A percentile compares a stretch with the other conserved stretches of the same genome.
phyloP scores from a whole-genome alignment of 441 rosid genomes.

The Manihot esculenta region DNA sequence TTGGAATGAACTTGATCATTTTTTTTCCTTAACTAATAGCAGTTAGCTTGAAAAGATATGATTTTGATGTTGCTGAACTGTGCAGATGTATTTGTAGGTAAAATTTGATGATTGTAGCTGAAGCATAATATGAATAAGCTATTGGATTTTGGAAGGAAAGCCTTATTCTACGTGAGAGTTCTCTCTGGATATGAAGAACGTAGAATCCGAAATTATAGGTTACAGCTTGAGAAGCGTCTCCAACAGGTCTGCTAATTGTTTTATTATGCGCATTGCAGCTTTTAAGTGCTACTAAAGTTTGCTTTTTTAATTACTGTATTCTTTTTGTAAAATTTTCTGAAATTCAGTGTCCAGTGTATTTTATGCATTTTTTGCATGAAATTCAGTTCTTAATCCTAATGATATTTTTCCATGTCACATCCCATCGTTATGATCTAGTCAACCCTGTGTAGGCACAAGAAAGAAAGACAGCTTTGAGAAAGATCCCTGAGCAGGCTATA shows the following conservation, averaged over 20 bases:
- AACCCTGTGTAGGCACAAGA: slow-evolving; percentile 54
- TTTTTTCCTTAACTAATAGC: neutral
- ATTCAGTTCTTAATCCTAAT: neutral
- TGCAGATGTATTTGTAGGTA: slow-evolving; percentile 21
- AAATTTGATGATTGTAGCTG: slow-evolving; percentile 21
- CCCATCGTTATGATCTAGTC: slow-evolving; percentile 2
- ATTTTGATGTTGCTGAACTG: slow-evolving; percentile 9
- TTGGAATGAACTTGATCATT: neutral
- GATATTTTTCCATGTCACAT: neutral
- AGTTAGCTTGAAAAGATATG: neutral
- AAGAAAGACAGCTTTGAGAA: slow-evolving; percentile 43
- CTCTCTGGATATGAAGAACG: slow-evolving; percentile 93
- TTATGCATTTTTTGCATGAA: neutral
- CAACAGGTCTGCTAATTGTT: slow-evolving; percentile 48
- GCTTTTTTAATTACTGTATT: neutral
- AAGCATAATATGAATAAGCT: slow-evolving; percentile 59
- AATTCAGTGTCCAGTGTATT: neutral
- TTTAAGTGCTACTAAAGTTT: neutral
- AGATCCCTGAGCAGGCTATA: slow-evolving; percentile 52
- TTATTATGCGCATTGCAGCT: neutral
- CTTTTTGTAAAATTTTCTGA: neutral
- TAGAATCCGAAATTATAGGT: slow-evolving; percentile 65
- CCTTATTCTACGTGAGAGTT: slow-evolving; percentile 74
- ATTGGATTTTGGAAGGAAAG: slow-evolving; percentile 77
- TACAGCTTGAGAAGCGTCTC: slow-evolving; percentile 72